Conservation (phyloP, 768 basidiomycete genomes). For the Leccinum broughii region DNA sequence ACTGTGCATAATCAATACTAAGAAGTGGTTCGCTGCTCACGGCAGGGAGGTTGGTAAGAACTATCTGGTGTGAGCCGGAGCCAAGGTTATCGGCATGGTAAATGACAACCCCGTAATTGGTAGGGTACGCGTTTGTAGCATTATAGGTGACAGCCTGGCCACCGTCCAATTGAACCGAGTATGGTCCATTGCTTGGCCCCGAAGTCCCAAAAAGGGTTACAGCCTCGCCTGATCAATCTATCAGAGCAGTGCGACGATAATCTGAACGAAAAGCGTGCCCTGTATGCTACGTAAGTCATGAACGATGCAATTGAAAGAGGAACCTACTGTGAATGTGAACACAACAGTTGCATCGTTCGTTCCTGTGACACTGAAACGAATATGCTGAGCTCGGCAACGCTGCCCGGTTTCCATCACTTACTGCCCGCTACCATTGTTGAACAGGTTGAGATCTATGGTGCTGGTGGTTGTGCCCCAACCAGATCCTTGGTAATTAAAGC, state of each 20-base stretch:
- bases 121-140: constrained; percentile 18
- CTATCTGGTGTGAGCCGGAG: constrained; percentile 37
- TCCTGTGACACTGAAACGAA: constrained; percentile 35
- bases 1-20: constrained; percentile 36
- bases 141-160: constrained; percentile 23
- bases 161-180: constrained; percentile 39
- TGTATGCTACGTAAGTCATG: constrained; percentile 11
- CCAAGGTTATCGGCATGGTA: constrained; percentile 42
- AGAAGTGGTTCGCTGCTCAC: constrained; percentile 19
- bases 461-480: constrained; percentile 37
- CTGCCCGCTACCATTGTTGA: constrained; percentile 47
- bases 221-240: constrained; percentile 36
- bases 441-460: constrained; percentile 37
- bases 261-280: constrained; percentile 18
- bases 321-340: constrained; percentile 41
- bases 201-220: constrained; percentile 47
- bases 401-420: constrained; percentile 19
- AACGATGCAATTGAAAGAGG: not conserved
- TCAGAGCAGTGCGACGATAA: not conserved
- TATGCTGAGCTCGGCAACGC: not conserved
- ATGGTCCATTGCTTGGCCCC: constrained; percentile 37
- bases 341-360: constrained; percentile 35
- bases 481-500: constrained; percentile 40
- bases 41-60: constrained; percentile 34
- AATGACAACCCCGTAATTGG: constrained; percentile 31